Percentiles rank a stretch among this genome's conserved stretches.
Conservation (phyloP, 176 grass and related monocot species). For the Chloris gayana region DNA sequence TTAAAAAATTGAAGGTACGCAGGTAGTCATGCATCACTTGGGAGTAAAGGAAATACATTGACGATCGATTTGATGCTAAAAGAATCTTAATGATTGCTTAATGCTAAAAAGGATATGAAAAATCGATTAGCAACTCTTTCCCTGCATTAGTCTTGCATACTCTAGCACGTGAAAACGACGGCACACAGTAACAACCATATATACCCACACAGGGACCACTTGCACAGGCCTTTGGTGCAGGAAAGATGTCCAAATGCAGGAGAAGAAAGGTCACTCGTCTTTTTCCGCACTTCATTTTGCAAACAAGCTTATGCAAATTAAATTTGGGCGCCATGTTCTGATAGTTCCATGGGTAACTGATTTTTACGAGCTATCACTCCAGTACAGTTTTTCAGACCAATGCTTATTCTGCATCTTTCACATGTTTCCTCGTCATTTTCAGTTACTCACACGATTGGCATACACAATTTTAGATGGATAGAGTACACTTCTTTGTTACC, state of each 20-base stretch:
- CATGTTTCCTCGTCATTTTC: background rate
- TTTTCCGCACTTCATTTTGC: background rate
- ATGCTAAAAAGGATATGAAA: background rate
- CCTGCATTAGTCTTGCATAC: background rate
- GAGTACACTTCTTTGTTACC: background rate
- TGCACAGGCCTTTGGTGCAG: slow-evolving; percentile 22
- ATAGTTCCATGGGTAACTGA: background rate
- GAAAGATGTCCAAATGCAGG: slow-evolving; percentile 28
- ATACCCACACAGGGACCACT: background rate
- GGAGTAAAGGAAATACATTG: slow-evolving; percentile 27
- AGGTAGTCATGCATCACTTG: background rate
- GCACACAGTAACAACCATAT: background rate
- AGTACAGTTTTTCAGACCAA: background rate
- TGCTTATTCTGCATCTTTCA: background rate
- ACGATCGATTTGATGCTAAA: background rate
- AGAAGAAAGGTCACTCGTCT: background rate
- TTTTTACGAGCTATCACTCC: background rate
- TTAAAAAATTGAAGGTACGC: background rate
- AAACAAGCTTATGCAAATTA: background rate
- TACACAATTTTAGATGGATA: background rate
- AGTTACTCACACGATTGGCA: background rate
- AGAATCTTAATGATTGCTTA: background rate
- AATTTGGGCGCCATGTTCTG: slow-evolving; percentile 12
- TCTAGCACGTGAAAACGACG: background rate
- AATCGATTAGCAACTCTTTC: background rate